Percentiles rank a stretch among this genome's conserved stretches.
Evolutionary conservation across 805 yeast genomes (phyloP).

Genomic region (Candida broadrunensis): DNA sequence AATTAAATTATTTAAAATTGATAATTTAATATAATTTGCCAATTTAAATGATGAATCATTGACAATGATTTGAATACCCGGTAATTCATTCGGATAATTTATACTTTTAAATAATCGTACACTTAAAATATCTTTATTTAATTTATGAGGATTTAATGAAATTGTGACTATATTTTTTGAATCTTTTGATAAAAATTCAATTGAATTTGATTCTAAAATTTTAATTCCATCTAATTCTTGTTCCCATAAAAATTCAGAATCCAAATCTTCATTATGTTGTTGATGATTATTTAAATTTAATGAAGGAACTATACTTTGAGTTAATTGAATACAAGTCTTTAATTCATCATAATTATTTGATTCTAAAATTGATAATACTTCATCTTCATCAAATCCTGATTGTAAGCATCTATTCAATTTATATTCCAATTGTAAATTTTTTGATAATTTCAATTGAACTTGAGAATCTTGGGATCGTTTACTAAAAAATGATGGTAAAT

Average conservation of each 20-base stretch:
- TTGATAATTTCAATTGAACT: conserved; percentile 55
- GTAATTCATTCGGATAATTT: conserved; percentile 62
- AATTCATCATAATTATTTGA: conserved; percentile 43
- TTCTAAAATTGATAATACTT: conserved; percentile 50
- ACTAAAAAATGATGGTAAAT: conserved; percentile 66
- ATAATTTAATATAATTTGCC: conserved; percentile 67
- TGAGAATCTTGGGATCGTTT: conserved; percentile 57
- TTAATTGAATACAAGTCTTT: conserved; percentile 48
- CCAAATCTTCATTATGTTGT: conserved; percentile 16
- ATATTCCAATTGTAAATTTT: conserved; percentile 54
- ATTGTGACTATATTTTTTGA: conserved; percentile 25
- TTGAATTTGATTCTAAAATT: conserved; percentile 43
- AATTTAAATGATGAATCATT: conserved; percentile 45
- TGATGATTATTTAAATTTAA: conserved; percentile 5
- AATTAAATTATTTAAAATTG: conserved; percentile 50
- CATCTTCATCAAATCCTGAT: conserved; percentile 70
- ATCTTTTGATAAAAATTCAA: conserved; percentile 19
- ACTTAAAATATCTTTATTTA: conserved; percentile 13
- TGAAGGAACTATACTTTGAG: conserved; percentile 20
- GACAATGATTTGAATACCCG: conserved; percentile 60
- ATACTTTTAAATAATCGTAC: conserved; percentile 23
- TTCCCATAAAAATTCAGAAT: conserved; percentile 53
- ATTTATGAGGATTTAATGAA: conserved; percentile 12
- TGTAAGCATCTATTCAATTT: conserved; percentile 54
- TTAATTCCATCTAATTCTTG: conserved; percentile 71